Base-by-base conservation (phyloP, 163 green algal genomes). In the Prototheca stagnorum region DNA sequence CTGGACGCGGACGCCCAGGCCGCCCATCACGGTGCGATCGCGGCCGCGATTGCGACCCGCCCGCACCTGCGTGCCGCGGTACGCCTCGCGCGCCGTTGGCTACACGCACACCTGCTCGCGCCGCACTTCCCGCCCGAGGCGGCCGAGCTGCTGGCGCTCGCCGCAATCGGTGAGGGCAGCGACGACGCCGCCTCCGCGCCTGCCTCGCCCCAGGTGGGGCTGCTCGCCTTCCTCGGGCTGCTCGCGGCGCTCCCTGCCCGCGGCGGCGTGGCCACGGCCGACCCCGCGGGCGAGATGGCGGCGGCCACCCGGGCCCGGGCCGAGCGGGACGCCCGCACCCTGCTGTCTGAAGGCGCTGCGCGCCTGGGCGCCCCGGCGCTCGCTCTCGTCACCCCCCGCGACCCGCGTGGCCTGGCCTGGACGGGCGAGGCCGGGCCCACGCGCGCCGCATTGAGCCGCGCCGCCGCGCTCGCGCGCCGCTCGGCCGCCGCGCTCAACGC, bases 191-290 rank as follows among this genome's bases (percentile, higher is more conserved):
- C 24, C 2, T 12, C 40, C 9, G 6, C 51, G 19, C 57, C 62
- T 24, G 49, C 21, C 35, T 53, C 58, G 7, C 47, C 49, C 20
- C 31, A 66, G 26, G 33, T 71, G 55, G 81, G 76, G 19, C 75
- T 90, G 14, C 43, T 84, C 17, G 54, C 62, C n/a, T 84, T 87
- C 55, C 67, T 90, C 39, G 53, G 70, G 21, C 57, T 87, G 54
- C 56, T 90, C 28, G 51, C 51, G 3, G 43, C 45, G 29, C 70
- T 80, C 61, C 68, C 77, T n/a, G n/a, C n/a, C n/a, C n/a, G n/a
- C n/a, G n/a, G n/a, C n/a, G n/a, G n/a, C n/a, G n/a, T n/a, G n/a
- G n/a, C n/a, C n/a, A n/a, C n/a, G n/a, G n/a, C n/a, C n/a, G n/a
- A n/a, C n/a, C n/a, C n/a, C n/a, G n/a, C n/a, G n/a, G n/a, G n/a